Evolutionary conservation across 306 rosid genomes (phyloP), one percentile per base, ranked within the genome.

Genomic region (Cyclanthera cordifolia): DNA sequence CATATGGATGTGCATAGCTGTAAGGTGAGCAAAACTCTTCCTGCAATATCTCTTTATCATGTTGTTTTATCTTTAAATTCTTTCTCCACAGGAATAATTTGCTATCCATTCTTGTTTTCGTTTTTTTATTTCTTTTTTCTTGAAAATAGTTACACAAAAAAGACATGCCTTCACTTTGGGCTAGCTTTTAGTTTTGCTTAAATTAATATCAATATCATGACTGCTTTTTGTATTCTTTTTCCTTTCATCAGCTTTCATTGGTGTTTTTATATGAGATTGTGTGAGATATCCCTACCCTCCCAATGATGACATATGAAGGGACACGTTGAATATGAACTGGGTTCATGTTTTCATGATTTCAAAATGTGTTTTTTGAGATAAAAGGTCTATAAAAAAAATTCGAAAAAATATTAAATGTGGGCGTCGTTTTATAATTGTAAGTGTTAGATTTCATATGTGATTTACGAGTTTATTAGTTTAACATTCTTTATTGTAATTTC

Each of bases 1-100:
- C 48, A 60, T 85, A 90, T 27, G 82, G 71, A 80, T 74, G 45
- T 52, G 76, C 87, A 84, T 82, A 90, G 87, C 94, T 91, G 90
- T 71, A 53, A 53, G 66, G 39, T 70, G 34, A 50, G n/a, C 52
- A 39, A 34, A 80, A 61, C 77, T 85, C 60, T 81, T 70, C 73
- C 37, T 32, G 3, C 6, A n/a, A n/a, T 68, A 75, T 27, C 73
- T 76, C 72, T 81, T 72, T 52, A 68, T 78, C 8, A 23, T 41
- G 66, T 71, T 34, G 34, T 32, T 53, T 55, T 71, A 23, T 54
- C 60, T 24, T 53, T 55, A 69, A 11, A 51, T 49, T 50, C 70
- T 66, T 66, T 66, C 70, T 66, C 8, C 39, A 4, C 4, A 66
- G 70, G 70, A 66, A 66, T 66, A 23, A 66, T 66, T 66, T 45